Conservation (phyloP, 139 green algal genomes). For the Chlorella sorokiniana region DNA sequence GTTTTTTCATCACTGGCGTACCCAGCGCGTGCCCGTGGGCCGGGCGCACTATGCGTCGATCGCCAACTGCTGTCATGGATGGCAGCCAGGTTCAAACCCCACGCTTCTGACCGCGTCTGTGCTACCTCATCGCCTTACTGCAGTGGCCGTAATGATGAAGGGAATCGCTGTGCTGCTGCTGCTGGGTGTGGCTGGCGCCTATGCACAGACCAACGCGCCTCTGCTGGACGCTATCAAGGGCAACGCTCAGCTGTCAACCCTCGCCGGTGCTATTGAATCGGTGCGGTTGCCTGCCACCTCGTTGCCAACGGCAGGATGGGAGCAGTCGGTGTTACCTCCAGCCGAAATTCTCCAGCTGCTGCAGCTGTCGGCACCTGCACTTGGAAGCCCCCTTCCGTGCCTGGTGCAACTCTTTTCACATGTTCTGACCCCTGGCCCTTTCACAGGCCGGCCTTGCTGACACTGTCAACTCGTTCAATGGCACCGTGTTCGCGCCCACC, state of each 20-base stretch:
- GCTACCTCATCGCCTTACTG: neutral
- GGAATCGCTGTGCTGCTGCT: constrained; percentile 1
- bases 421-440: neutral
- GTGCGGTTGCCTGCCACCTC: no score
- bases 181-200: constrained; percentile 8
- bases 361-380: neutral
- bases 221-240: neutral
- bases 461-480: neutral
- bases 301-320: neutral
- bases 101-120: neutral
- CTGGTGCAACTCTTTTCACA: neutral
- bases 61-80: no score
- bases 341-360: neutral
- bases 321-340: no score
- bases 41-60: no score
- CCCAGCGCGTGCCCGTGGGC: no score
- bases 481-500: constrained; percentile 12
- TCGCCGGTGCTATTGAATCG: neutral
- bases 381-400: neutral
- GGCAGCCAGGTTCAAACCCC: no score
- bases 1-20: no score
- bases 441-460: neutral
- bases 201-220: neutral
- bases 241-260: neutral
- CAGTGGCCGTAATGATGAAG: neutral